Base-by-base conservation (phyloP, 164 flowering plant species). In the Pachysandra terminalis region DNA sequence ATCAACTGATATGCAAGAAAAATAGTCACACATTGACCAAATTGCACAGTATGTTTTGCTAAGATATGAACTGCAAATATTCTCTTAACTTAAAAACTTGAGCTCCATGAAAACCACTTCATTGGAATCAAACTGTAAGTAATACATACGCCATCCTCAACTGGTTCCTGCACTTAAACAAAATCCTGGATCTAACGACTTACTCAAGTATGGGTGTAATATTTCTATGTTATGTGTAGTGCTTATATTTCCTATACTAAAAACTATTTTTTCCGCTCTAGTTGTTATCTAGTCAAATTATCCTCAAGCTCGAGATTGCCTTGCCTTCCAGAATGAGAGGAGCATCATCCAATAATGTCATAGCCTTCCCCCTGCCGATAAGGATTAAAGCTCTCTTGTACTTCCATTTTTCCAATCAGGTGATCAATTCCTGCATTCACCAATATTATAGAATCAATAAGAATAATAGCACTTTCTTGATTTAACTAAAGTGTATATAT, bases 341-440 rank as follows among this genome's bases (percentile, higher is more conserved):
- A 49, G 32, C 56, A 37, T 86, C 79, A 86, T 24, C 86, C 84
- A 17, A 81, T 79, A 88, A 87, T 84, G 81, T 77, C 75, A 74
- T 80, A 89, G 68, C 85, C 86, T 51, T 84, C 90, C 52, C 82
- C 76, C 4, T 78, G 85, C 51, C 81, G 78, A 53, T 83, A 89
- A 10, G 81, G 74, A 68, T 67, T 74, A 48, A 80, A 87, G 86
- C 65, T 80, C 61, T 80, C 93, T 3, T 85, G 78, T 25, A 77
- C 70, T 77, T 84, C 93, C 81, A 86, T 81, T 75, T 87, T 89
- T 45, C 87, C 93, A 16, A 81, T 69, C 70, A 86, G 76, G 57
- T 81, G 84, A 41, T 84, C 91, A 55, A 79, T 82, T 77, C 91
- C 97, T 89, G 87, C 89, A 84, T 53, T 65, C 24, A 59, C 15